Base-by-base conservation (phyloP, 768 basidiomycete genomes). In the Obba rivulosa region DNA sequence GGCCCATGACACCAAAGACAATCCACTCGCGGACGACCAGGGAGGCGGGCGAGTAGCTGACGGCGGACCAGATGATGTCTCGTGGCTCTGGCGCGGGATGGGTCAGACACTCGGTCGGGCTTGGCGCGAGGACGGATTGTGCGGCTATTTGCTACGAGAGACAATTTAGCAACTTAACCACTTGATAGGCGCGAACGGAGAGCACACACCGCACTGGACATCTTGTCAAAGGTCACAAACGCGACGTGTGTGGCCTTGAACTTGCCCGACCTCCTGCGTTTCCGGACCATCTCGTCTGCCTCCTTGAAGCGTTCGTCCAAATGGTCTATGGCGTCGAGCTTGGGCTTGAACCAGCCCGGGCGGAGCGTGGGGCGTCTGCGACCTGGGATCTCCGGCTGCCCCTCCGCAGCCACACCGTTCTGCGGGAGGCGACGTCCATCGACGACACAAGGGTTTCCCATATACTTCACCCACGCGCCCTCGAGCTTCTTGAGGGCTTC, bases 171-270 rank as follows among this genome's bases (percentile, higher is more conserved):
- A 34, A 37, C 23, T n/a, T 28, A 38, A 7, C 20, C 1, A 11
- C 31, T 3, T 21, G 38, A 43, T 41, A 45, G 14, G 28, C 13
- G 20, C 5, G 7, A 35, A 31, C 13, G 17, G 13, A 43, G 37
- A 8, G 16, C 17, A 71, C 87, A 62, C 63, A 93, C 91, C 21
- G 92, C 91, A 57, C 85, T 86, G 1, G 90, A 87, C 82, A 94
- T 90, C 61, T 91, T 91, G 68, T 96, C 92, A 57, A 99, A 97
- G 0, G 96, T 98, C 17, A 98, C 88, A 60, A 98, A 99, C 0
- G 92, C 96, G 24, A 81, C 79, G 39, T 85, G 82, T 1, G 90
- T 91, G 2, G 92, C 76, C 56, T 78, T 83, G 63, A 91, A 94
- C 58, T 79, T 85, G 16, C 87, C 89, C 3, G 66, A 68, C 55